Percentiles rank a stretch among this genome's conserved stretches.
Conservation (phyloP, 805 yeast species). For the Teunomyces kruisii region DNA sequence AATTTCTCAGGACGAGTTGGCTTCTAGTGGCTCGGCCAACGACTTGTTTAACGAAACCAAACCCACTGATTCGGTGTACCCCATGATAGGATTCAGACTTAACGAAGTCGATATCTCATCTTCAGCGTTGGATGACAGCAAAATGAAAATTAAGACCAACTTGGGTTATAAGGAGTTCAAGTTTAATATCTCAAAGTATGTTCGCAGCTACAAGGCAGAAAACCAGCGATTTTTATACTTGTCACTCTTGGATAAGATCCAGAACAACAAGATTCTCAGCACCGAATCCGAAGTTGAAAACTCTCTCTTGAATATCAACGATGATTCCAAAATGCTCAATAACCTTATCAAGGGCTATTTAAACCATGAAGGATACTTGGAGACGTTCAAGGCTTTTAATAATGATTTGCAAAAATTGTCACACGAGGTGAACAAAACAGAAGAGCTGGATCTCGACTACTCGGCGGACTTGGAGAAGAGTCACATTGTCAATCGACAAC, state of each 20-base stretch:
- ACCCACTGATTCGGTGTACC: constrained; percentile 24
- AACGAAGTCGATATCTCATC: constrained; percentile 17
- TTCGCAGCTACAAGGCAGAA: constrained; percentile 41
- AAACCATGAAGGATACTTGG: constrained; percentile 38
- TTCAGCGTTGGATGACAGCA: constrained; percentile 10
- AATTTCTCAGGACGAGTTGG: constrained; percentile 25
- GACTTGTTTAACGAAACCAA: constrained; percentile 17
- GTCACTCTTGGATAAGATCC: constrained; percentile 19
- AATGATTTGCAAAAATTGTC: constrained; percentile 28
- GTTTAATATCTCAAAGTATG: constrained; percentile 60
- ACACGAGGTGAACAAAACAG: background rate
- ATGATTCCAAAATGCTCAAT: constrained; percentile 28
- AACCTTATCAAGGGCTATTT: constrained; percentile 38
- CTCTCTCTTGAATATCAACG: constrained; percentile 13
- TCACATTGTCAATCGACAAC: constrained; percentile 36
- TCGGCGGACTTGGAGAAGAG: constrained; percentile 12
- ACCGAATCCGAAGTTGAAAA: constrained; percentile 7
- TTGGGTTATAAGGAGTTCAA: constrained; percentile 58
- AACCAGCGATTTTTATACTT: constrained; percentile 18
- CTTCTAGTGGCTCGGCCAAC: constrained; percentile 15
- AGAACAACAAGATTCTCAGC: constrained; percentile 8
- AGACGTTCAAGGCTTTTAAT: constrained; percentile 33
- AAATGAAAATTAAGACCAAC: constrained; percentile 44
- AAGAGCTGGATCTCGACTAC: background rate
- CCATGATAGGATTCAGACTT: constrained; percentile 34